Evolutionary conservation across 352 stramenopile genomes (phyloP).

Genomic region (Globisporangium solare): DNA sequence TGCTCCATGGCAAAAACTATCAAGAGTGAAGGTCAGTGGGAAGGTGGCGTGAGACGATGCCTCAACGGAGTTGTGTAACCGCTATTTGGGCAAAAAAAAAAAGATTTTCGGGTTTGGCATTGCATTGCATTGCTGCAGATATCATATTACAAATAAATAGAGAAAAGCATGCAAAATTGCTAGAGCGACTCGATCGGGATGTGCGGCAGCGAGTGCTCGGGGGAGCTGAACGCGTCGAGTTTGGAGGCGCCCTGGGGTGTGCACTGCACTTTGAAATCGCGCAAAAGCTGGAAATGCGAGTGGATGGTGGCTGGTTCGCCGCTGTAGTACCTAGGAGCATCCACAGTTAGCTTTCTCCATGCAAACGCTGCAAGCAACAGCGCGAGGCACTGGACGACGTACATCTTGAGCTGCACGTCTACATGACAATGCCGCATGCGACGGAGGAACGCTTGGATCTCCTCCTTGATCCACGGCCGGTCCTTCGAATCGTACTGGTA

Average conservation of each 20-base stretch:
- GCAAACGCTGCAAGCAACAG: neutral
- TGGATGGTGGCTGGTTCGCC: conserved; percentile 24
- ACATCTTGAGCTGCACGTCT: conserved; percentile 40
- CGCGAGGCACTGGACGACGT: conserved; percentile 8
- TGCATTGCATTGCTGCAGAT: no score
- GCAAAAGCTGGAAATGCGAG: conserved; percentile 36
- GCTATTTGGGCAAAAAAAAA: no score
- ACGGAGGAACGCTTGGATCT: conserved; percentile 41
- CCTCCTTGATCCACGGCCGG: conserved; percentile 50
- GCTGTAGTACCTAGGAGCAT: conserved; percentile 29
- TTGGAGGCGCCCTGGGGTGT: conserved; percentile 12
- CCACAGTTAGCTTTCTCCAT: neutral
- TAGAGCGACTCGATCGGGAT: conserved; percentile 21
- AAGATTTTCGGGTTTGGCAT: no score
- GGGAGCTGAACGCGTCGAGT: conserved; percentile 15
- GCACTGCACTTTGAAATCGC: conserved; percentile 28
- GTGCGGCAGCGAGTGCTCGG: conserved; percentile 27
- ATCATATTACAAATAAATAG: neutral
- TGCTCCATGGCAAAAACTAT: neutral
- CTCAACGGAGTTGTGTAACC: no score
- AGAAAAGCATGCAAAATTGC: neutral
- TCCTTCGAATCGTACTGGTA: conserved; percentile 48
- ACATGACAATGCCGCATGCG: conserved; percentile 24
- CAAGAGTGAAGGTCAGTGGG: neutral
- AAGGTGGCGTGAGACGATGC: no score